phyloP scores from a whole-genome alignment of 495 filamentous ascomycete genomes.

The Lasiosphaeria hispida region DNA sequence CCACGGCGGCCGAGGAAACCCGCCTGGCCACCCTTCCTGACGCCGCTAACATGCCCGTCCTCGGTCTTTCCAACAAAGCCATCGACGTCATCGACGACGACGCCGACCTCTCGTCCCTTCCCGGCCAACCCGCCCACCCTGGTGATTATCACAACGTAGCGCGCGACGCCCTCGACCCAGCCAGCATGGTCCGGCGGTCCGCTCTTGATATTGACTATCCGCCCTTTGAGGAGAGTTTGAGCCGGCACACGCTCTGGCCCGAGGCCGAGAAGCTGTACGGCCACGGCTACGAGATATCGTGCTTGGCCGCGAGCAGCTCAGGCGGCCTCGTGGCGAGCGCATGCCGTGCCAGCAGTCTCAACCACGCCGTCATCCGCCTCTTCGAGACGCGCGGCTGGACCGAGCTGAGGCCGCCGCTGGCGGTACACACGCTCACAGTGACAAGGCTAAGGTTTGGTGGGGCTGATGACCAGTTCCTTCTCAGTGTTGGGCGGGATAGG shows the following conservation, averaged over 20 bases:
- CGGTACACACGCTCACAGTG: constrained; percentile 80
- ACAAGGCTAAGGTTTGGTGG: constrained; percentile 72
- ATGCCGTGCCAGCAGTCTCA: constrained; percentile 85
- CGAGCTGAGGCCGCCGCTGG: constrained; percentile 77
- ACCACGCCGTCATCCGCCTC: constrained; percentile 90
- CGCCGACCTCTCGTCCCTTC: constrained; percentile 23
- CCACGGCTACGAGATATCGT: constrained; percentile 97
- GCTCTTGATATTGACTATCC: constrained; percentile 60
- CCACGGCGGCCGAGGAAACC: constrained; percentile 11
- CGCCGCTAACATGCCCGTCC: constrained; percentile 87
- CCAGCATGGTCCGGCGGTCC: constrained; percentile 41
- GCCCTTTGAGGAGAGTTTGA: constrained; percentile 83
- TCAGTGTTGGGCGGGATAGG: constrained; percentile 88
- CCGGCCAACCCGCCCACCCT: background rate
- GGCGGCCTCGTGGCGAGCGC: constrained; percentile 81
- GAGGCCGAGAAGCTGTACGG: constrained; percentile 97
- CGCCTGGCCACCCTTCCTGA: constrained; percentile 62
- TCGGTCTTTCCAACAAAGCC: constrained; percentile 96
- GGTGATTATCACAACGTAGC: constrained; percentile 35
- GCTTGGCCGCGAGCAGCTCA: constrained; percentile 75
- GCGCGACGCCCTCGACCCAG: constrained; percentile 41
- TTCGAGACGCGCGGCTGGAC: constrained; percentile 85
- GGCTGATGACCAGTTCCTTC: constrained; percentile 63
- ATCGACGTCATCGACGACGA: constrained; percentile 61
- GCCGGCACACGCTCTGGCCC: constrained; percentile 90